Evolutionary conservation across 495 filamentous ascomycete genomes (phyloP).

Genomic region (Jackrogersella minutella): DNA sequence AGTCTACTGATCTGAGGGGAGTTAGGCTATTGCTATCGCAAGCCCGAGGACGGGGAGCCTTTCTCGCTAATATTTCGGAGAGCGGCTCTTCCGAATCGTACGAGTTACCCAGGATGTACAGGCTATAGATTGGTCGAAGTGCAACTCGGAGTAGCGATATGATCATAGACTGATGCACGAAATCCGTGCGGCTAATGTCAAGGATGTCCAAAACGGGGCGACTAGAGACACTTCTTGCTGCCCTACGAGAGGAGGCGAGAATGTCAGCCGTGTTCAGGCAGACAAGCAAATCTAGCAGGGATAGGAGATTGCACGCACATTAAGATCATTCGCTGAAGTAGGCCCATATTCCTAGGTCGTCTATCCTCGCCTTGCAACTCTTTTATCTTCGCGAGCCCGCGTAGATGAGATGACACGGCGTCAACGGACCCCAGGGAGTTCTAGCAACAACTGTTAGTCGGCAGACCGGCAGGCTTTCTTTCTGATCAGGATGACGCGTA

Average conservation of each 20-base stretch:
- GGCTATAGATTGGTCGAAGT: constrained; percentile 43
- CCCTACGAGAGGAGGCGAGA: constrained; percentile 27
- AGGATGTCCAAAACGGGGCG: constrained; percentile 46
- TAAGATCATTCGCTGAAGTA: constrained; percentile 44
- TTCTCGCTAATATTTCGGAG: constrained; percentile 39
- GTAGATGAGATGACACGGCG: constrained; percentile 42
- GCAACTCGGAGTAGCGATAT: constrained; percentile 44
- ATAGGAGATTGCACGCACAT: constrained; percentile 33
- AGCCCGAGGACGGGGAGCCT: constrained; percentile 35
- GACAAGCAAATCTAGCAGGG: constrained; percentile 9
- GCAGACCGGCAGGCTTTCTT: constrained; percentile 10
- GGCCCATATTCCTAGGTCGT: constrained; percentile 39
- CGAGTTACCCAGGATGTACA: constrained; percentile 34
- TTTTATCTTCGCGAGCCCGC: constrained; percentile 43
- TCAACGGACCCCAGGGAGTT: constrained; percentile 43
- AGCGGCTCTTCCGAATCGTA: constrained; percentile 39
- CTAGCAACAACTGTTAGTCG: constrained; percentile 23
- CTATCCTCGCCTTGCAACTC: constrained; percentile 40
- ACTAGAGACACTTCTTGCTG: constrained; percentile 41
- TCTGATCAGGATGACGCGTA: constrained; percentile 21
- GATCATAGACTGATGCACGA: constrained; percentile 44
- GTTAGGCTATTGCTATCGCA: constrained; percentile 36
- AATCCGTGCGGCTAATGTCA: constrained; percentile 44
- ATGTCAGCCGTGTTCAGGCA: constrained; percentile 26
- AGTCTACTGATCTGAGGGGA: constrained; percentile 39